Conservation (phyloP, 163 green algal genomes). For the Trebouxiophyceae sp. region DNA sequence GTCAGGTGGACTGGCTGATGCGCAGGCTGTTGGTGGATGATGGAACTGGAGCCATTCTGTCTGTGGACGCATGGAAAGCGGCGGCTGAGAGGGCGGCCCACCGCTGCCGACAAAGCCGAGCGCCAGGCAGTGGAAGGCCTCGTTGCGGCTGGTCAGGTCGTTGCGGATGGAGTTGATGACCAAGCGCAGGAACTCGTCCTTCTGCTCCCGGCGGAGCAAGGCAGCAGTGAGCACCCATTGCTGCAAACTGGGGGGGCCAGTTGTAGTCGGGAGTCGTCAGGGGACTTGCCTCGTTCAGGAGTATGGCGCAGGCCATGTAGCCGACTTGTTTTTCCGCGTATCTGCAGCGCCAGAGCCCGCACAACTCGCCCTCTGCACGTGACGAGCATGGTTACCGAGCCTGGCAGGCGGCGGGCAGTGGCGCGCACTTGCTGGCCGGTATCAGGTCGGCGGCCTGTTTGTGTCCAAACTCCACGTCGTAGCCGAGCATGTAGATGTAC, state of each 20-base stretch:
- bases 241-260: not conserved
- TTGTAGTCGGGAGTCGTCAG: too few species aligned
- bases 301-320: slow-evolving; percentile 90
- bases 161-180: slow-evolving; percentile 96
- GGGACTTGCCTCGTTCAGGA: slow-evolving; percentile 92
- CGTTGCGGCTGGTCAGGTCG: slow-evolving; percentile 90
- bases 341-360: slow-evolving; percentile 41
- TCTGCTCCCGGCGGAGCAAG: slow-evolving; percentile 48
- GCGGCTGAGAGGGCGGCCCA: too few species aligned
- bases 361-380: too few species aligned
- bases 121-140: slow-evolving; percentile 93
- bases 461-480: slow-evolving; percentile 98
- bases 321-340: slow-evolving; percentile 98
- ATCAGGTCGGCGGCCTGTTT: slow-evolving; percentile 96
- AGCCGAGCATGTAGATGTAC: slow-evolving; percentile 99
- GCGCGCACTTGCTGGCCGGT: slow-evolving; percentile 59
- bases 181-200: slow-evolving; percentile 93
- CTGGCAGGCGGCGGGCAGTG: too few species aligned
- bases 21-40: too few species aligned
- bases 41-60: too few species aligned
- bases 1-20: too few species aligned
- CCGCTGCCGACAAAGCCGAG: slow-evolving; percentile 86
- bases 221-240: not conserved
- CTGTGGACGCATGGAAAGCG: too few species aligned
- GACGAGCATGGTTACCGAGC: too few species aligned